Evolutionary conservation across 139 green algal genomes (phyloP).

Genomic region (Deuterostichococcus epilithicus): DNA sequence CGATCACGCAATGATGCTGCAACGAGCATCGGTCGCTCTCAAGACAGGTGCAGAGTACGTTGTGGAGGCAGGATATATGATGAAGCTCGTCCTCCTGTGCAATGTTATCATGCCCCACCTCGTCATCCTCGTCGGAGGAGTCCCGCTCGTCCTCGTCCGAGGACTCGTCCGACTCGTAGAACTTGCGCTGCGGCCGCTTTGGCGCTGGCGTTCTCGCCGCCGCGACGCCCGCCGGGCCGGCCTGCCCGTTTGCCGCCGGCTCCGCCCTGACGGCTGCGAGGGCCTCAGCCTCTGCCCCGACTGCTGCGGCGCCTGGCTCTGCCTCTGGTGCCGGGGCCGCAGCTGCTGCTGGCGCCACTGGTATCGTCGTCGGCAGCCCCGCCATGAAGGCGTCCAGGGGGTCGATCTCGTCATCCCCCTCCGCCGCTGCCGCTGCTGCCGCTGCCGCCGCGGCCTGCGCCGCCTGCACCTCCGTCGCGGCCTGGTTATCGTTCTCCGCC

Average conservation of each 20-base stretch:
- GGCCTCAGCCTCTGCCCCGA: constrained; percentile 4
- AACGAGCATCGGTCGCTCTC: not conserved
- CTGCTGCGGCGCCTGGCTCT: not conserved
- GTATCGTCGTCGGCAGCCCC: constrained; percentile 32
- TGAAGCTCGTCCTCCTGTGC: not conserved
- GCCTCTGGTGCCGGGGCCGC: not conserved
- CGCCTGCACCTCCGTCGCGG: not conserved
- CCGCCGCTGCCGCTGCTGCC: not conserved
- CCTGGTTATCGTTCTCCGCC: constrained; percentile 27
- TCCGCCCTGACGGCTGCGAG: not conserved
- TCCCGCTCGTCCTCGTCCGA: constrained; percentile 27
- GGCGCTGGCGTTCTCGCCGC: not conserved
- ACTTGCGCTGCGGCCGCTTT: not conserved
- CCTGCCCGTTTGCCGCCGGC: not conserved
- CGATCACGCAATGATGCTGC: too few species aligned
- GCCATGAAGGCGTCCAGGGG: constrained; percentile 95
- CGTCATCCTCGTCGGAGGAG: constrained; percentile 43
- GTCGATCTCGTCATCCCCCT: constrained; percentile 71
- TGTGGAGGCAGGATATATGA: not conserved
- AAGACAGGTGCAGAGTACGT: not conserved
- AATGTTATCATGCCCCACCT: constrained; percentile 15
- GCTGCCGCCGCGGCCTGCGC: not conserved
- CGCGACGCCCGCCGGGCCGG: not conserved
- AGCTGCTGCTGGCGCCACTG: constrained; percentile 27
- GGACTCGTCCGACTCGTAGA: constrained; percentile 13